These are phyloP conservation scores for Macrotyloma uniflorum DNA, from an alignment of 306 rosid genomes.

Conservation along the genomic window DNA sequence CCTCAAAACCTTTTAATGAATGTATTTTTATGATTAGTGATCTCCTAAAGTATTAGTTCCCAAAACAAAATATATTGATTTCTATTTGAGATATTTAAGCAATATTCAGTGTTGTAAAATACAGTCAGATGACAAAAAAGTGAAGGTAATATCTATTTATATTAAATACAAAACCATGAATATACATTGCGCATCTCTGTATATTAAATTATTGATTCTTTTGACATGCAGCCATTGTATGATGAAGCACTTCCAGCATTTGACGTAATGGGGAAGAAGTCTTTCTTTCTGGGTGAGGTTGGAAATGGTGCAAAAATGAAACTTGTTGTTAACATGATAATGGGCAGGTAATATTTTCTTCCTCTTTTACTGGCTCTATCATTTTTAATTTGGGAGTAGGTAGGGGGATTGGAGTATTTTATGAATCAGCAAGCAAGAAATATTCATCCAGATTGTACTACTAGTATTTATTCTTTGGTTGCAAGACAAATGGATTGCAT, in stretches of 20 bases:
- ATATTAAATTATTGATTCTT: slow-evolving; percentile 16
- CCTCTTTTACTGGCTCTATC: not conserved
- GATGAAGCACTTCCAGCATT: slow-evolving; percentile 72
- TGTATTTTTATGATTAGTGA: not conserved
- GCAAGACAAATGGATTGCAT: not conserved
- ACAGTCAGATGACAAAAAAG: not conserved
- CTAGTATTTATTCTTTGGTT: slow-evolving; percentile 11
- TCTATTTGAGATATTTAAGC: not conserved
- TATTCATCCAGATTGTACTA: not conserved
- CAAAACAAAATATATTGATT: not conserved
- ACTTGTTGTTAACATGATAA: slow-evolving; percentile 94
- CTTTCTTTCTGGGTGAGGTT: slow-evolving; percentile 86
- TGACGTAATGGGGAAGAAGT: slow-evolving; percentile 76
- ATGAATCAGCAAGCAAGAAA: slow-evolving; percentile 24
- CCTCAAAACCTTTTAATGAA: not conserved
- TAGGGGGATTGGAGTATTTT: not conserved
- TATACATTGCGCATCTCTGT: not conserved
- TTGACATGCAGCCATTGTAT: slow-evolving; percentile 59
- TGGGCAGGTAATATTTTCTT: slow-evolving; percentile 77
- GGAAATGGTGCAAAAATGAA: slow-evolving; percentile 99
- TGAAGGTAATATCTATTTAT: not conserved
- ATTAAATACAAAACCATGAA: slow-evolving; percentile 11
- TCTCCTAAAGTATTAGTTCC: not conserved
- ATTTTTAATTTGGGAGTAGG: not conserved
- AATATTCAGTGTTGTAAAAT: not conserved